Conservation (phyloP, 495 filamentous ascomycete species). For the Hypomontagnella submonticulosa region DNA sequence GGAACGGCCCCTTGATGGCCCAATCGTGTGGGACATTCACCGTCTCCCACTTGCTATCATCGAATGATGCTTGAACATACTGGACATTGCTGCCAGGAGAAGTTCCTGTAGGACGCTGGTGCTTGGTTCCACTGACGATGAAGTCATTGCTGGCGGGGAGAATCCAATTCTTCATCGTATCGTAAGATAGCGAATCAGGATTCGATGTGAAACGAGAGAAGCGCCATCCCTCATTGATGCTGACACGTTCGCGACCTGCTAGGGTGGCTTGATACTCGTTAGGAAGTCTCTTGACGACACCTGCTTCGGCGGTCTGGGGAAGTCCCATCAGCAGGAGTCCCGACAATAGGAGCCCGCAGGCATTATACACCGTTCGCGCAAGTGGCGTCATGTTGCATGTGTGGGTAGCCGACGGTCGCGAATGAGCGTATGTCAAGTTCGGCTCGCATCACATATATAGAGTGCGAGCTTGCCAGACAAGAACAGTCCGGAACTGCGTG, state of each 20-base stretch:
- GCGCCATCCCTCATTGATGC: conserved; percentile 50
- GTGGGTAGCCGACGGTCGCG: conserved; percentile 8
- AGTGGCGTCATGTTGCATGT: conserved; percentile 22
- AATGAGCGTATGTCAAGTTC: background rate
- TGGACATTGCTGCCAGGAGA: conserved; percentile 43
- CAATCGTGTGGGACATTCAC: conserved; percentile 60
- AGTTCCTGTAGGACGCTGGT: conserved; percentile 46
- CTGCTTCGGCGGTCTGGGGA: conserved; percentile 15
- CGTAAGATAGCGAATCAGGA: conserved; percentile 52
- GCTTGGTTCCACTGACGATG: conserved; percentile 46
- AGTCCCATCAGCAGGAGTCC: conserved; percentile 27
- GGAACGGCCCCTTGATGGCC: conserved; percentile 62
- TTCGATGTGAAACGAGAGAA: conserved; percentile 53
- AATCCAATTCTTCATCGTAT: conserved; percentile 52
- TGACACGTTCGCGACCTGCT: conserved; percentile 44
- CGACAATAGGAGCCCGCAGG: conserved; percentile 26
- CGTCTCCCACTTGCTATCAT: conserved; percentile 53
- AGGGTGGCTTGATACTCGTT: conserved; percentile 13
- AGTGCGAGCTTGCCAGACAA: conserved; percentile 5
- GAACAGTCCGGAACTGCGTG: conserved; percentile 20
- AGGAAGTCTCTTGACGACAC: conserved; percentile 13
- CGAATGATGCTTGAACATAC: conserved; percentile 51
- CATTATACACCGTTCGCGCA: conserved; percentile 23
- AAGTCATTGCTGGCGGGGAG: conserved; percentile 56
- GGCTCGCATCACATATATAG: conserved; percentile 17